Conservation (phyloP, 176 grass and related monocot species). For the Cenchrus americanus region DNA sequence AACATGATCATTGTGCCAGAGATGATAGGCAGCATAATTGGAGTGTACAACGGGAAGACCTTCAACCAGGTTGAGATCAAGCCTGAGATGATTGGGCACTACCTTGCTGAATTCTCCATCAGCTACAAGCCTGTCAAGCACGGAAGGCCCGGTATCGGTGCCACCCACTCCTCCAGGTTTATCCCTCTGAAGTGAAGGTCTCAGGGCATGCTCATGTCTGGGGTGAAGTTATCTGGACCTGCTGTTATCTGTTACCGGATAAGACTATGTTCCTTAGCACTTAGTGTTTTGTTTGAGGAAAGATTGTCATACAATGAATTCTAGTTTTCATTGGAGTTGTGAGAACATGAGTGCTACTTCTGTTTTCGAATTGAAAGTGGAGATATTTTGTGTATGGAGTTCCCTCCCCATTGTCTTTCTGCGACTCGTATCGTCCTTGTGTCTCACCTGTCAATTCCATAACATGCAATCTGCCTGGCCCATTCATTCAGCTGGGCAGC, state of each 20-base stretch:
- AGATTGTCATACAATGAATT: neutral
- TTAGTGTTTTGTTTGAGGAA: neutral
- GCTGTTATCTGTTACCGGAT: neutral
- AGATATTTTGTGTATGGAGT: neutral
- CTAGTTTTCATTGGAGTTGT: neutral
- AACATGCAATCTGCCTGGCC: neutral
- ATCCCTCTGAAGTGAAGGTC: slow-evolving; percentile 66
- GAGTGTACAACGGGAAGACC: slow-evolving; percentile 68
- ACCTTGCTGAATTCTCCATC: slow-evolving; percentile 68
- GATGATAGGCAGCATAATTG: slow-evolving; percentile 70
- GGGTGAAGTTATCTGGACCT: neutral
- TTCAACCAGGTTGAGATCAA: slow-evolving; percentile 79
- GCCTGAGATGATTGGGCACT: slow-evolving; percentile 79
- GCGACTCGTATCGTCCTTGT: neutral
- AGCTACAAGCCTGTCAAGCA: slow-evolving; percentile 74
- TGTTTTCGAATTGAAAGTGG: neutral
- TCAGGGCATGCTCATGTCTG: neutral
- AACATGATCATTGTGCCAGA: slow-evolving; percentile 82
- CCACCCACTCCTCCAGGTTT: slow-evolving; percentile 74
- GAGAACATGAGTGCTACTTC: neutral
- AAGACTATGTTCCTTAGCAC: neutral
- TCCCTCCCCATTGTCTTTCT: neutral
- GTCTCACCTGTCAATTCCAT: neutral
- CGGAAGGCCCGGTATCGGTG: slow-evolving; percentile 70
- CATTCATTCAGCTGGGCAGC: neutral